Evolutionary conservation across 2,329 filamentous ascomycete species (phyloP).

Genomic region (Cladosporium austrohemisphaericum): DNA sequence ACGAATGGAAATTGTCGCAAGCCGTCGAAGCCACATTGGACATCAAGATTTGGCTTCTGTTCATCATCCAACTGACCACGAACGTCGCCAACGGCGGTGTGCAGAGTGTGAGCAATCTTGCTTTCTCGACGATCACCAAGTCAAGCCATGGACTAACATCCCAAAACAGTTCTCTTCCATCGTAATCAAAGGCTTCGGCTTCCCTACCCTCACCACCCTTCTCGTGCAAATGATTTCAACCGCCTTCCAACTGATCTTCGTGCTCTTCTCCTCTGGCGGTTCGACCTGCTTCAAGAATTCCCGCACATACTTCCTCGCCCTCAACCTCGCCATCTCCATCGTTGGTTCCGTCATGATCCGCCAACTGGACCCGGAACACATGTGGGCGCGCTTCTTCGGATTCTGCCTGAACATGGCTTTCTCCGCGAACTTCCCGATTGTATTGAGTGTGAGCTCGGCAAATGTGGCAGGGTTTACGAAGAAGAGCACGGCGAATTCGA

Average conservation of each 20-base stretch:
- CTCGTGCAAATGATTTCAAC: not conserved
- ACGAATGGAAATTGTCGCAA: conserved; percentile 7
- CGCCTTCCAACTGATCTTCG: not conserved
- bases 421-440: not conserved
- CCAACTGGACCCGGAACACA: not conserved
- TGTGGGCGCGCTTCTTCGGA: not conserved
- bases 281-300: not conserved
- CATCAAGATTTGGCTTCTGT: conserved; percentile 22
- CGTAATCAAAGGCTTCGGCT: conserved; percentile 2
- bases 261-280: not conserved
- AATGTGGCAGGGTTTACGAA: not conserved
- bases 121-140: not conserved
- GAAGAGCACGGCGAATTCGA: conserved; percentile 1
- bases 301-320: not conserved
- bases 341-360: not conserved
- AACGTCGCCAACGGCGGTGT: conserved; percentile 13
- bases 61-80: conserved; percentile 5
- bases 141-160: not conserved
- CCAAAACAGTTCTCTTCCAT: not conserved
- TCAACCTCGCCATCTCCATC: not conserved
- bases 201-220: not conserved
- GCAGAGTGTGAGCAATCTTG: not conserved
- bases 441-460: not conserved
- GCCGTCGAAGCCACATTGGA: not conserved
- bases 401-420: not conserved